Conservation (phyloP, 176 grass and related monocot genomes). For the Avena atlantica region DNA sequence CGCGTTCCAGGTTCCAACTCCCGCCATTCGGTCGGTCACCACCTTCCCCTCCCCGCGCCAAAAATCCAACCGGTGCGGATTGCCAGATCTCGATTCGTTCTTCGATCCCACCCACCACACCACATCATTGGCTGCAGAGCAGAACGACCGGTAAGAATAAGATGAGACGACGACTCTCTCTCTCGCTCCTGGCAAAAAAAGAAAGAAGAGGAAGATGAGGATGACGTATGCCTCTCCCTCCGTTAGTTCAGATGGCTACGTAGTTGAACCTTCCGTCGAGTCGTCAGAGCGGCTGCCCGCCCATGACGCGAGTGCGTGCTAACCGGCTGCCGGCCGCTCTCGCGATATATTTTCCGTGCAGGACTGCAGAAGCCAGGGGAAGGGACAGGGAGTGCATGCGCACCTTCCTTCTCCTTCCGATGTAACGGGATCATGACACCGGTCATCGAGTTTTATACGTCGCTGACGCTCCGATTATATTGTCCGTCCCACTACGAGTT, state of each 20-base stretch:
- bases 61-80: not conserved
- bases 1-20: constrained; percentile 5
- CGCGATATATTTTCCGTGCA: not conserved
- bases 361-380: not conserved
- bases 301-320: not conserved
- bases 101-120: not conserved
- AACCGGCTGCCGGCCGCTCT: not conserved
- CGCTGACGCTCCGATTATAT: too few species aligned
- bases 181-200: not conserved
- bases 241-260: not conserved
- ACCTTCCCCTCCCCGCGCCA: not conserved
- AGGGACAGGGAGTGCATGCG: not conserved
- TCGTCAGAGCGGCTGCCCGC: not conserved
- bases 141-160: not conserved
- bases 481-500: too few species aligned
- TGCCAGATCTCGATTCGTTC: not conserved
- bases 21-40: not conserved
- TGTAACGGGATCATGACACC: too few species aligned
- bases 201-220: not conserved
- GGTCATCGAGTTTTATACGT: too few species aligned
- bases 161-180: not conserved
- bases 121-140: not conserved
- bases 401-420: too few species aligned
- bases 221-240: not conserved
- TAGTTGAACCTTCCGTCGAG: not conserved